Evolutionary conservation across 2,329 filamentous ascomycete genomes (phyloP).

Genomic region (Claviceps monticola): DNA sequence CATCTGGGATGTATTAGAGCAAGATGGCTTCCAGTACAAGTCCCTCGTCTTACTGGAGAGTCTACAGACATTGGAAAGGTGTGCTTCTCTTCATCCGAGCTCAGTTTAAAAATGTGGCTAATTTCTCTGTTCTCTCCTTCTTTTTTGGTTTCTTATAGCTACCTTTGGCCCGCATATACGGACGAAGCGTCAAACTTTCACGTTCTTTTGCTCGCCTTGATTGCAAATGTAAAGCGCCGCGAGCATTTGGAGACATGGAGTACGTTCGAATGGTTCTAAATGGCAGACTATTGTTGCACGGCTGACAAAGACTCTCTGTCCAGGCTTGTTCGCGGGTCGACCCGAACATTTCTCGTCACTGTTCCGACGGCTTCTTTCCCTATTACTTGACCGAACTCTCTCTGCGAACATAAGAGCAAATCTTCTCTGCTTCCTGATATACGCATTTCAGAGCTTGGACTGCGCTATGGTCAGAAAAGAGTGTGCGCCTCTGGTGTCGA

Average conservation of each 20-base stretch:
- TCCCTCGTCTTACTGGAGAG: slow-evolving; percentile 77
- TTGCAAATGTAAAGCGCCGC: slow-evolving; percentile 76
- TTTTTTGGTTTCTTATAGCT: slow-evolving; percentile 33
- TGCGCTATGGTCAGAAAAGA: slow-evolving; percentile 83
- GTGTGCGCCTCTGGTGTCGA: slow-evolving; percentile 87
- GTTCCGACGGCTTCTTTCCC: slow-evolving; percentile 78
- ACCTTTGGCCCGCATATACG: slow-evolving; percentile 86
- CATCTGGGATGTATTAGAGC: slow-evolving; percentile 81
- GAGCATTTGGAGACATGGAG: slow-evolving; percentile 83
- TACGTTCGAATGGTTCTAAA: slow-evolving; percentile 23
- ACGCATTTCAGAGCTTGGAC: slow-evolving; percentile 88
- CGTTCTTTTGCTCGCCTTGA: slow-evolving; percentile 70
- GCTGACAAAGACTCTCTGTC: slow-evolving; percentile 7
- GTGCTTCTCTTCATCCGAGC: slow-evolving; percentile 5
- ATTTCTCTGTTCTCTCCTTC: background rate
- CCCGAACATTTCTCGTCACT: slow-evolving; percentile 75
- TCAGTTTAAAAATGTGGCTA: background rate
- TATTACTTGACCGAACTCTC: slow-evolving; percentile 62
- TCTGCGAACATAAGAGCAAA: slow-evolving; percentile 58
- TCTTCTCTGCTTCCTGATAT: slow-evolving; percentile 79
- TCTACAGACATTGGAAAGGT: slow-evolving; percentile 78
- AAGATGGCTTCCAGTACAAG: slow-evolving; percentile 62
- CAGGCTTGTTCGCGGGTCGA: slow-evolving; percentile 62
- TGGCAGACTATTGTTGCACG: slow-evolving; percentile 3
- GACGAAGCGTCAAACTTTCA: slow-evolving; percentile 87